phyloP scores from a whole-genome alignment of 495 filamentous ascomycete genomes.

The Aspergillus panamensis region DNA sequence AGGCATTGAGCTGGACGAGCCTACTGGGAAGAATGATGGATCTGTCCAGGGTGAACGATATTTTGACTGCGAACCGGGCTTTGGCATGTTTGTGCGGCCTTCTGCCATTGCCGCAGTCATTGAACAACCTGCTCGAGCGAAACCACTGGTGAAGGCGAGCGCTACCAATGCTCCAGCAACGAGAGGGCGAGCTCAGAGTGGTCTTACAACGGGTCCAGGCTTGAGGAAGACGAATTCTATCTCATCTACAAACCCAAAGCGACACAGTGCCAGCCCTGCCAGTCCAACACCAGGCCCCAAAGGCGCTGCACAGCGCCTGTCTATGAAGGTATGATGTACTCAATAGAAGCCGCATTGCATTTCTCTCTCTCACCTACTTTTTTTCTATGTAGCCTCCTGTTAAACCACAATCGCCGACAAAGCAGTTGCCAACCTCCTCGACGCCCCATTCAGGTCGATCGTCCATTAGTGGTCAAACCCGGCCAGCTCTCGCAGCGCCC shows the following conservation, averaged over 20 bases:
- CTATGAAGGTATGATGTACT: slow-evolving; percentile 54
- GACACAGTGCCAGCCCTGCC: slow-evolving; percentile 63
- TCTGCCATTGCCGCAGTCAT: slow-evolving; percentile 55
- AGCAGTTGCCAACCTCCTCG: slow-evolving; percentile 62
- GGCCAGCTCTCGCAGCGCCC: slow-evolving; percentile 36
- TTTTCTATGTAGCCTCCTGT: slow-evolving; percentile 58
- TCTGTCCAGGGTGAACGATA: slow-evolving; percentile 85
- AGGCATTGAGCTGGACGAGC: slow-evolving; percentile 80
- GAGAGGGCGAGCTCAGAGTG: slow-evolving; percentile 35
- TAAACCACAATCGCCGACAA: slow-evolving; percentile 66
- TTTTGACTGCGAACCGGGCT: slow-evolving; percentile 74
- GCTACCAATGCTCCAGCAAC: slow-evolving; percentile 10
- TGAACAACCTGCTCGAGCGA: slow-evolving; percentile 49
- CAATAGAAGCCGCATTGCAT: background rate
- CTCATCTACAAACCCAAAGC: slow-evolving; percentile 52
- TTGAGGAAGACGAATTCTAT: slow-evolving; percentile 38
- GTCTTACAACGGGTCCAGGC: slow-evolving; percentile 26
- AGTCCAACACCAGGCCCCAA: slow-evolving; percentile 62
- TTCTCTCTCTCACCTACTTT: slow-evolving; percentile 12
- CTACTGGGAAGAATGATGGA: slow-evolving; percentile 93
- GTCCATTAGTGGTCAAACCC: slow-evolving; percentile 50
- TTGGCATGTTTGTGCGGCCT: slow-evolving; percentile 87
- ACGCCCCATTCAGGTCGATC: slow-evolving; percentile 50
- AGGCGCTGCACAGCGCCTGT: slow-evolving; percentile 44
- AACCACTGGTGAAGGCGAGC: slow-evolving; percentile 25